Evolutionary conservation across 179 eudicot species (phyloP), one percentile per base, ranked within the genome.

Genomic region (Patellifolia procumbens): DNA sequence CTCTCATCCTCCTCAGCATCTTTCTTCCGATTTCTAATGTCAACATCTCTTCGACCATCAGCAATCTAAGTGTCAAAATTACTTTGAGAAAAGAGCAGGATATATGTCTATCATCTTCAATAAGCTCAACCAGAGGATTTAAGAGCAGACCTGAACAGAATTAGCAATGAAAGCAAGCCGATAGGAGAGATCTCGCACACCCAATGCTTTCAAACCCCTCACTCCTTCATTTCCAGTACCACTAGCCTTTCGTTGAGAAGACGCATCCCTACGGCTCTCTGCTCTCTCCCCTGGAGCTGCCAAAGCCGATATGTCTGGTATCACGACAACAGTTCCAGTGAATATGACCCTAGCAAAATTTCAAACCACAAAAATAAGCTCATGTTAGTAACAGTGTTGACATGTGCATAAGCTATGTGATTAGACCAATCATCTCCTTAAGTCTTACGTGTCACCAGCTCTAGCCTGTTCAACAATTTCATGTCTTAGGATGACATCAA

Each of bases 381-480:
- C 31, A 70, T 55, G 29, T 78, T 4, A 74, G 64, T 20, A 55
- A 0, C 70, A 63, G 16, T n/a, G 4, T 22, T 37, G 5, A 61
- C 49, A 48, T 34, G 34, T 10, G 20, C 17, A 15, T 1, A 77
- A 29, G 34, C 52, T 24, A 37, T 43, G 46, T 2, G 26, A 17
- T 24, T 11, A 56, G 26, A 29, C 43, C 43, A 78, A 42, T 16
- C 19, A 31, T 58, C 2, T 42, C 22, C 29, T 43, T 48, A 34
- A 24, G 2, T 42, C 93, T 62, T 85, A 95, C 98, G 97, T 91
- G 85, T 93, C 99, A 81, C 99, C 97, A 68, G 99, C 99, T 80
- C 99, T 93, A 68, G 99, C 99, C 81, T 90, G 94, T 83, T 95
- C 99, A 60, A 95, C 99, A 79, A 93, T 93, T 76, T 95, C 99